Evolutionary conservation across 139 green algal genomes (phyloP).

Genomic region (Eudorina sp.): DNA sequence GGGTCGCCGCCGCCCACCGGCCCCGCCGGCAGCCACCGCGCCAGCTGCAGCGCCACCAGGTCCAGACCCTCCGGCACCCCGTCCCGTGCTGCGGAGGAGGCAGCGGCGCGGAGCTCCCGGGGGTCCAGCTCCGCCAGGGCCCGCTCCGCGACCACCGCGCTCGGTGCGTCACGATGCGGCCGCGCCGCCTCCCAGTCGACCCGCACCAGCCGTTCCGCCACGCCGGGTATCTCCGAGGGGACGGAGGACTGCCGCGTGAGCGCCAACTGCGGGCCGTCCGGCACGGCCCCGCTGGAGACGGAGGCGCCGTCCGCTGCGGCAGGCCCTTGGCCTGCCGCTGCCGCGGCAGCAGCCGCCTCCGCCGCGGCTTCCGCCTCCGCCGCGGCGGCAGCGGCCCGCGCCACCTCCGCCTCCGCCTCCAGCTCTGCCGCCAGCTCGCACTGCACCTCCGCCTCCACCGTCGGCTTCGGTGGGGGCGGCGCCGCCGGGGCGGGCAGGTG

Average conservation of each 20-base stretch:
- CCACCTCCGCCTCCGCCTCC: not conserved
- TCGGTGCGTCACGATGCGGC: constrained; percentile 31
- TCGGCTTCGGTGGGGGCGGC: not conserved
- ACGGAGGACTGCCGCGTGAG: not conserved
- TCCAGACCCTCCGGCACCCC: constrained; percentile 1
- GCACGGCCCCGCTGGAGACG: constrained; percentile 8
- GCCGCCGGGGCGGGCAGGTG: not conserved
- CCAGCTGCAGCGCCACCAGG: constrained; percentile 36
- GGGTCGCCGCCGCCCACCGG: constrained; percentile 41
- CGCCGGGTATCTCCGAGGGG: not conserved
- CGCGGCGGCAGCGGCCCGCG: not conserved
- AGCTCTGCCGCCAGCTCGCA: constrained; percentile 26
- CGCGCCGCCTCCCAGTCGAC: constrained; percentile 22
- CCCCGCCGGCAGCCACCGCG: constrained; percentile 52
- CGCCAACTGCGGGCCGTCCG: not conserved
- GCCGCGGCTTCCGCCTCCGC: not conserved
- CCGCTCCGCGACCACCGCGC: constrained; percentile 32
- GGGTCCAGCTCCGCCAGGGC: constrained; percentile 26
- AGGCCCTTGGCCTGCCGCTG: not conserved
- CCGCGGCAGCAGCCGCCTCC: not conserved
- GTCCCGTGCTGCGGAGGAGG: not conserved
- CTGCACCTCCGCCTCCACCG: constrained; percentile 44
- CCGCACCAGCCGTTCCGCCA: not conserved
- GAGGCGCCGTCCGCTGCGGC: constrained; percentile 21
- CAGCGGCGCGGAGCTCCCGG: not conserved